Evolutionary conservation across 2,329 filamentous ascomycete genomes (phyloP), one percentile per base, ranked within the genome.

Genomic region (Leptographium galeiforme): DNA sequence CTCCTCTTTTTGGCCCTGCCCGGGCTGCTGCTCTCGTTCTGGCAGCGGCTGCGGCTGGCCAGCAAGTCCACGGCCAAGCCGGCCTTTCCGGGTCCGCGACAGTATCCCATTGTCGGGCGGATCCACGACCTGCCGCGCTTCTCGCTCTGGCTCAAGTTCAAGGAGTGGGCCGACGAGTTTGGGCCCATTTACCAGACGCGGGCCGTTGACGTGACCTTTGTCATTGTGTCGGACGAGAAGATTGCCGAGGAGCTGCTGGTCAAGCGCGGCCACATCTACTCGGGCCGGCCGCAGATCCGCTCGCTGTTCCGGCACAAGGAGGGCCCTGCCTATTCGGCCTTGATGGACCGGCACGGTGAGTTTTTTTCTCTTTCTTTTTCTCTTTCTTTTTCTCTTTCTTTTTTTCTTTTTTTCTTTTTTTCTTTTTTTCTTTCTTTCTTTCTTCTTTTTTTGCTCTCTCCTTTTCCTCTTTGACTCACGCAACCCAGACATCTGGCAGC

Each of bases 311-410:
- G 70, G 53, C 73, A 76, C 60, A 76, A 75, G 62, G 67, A 70
- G 6, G 70, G 72, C 0, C 69, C 71, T 0, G 68, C 66, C 2
- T 76, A 75, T 57, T 65, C 72, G n/a, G 73, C 73, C 6, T 61
- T 76, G 58, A 75, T 75, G 71, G 73, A 76, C 55, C 66, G 72
- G 16, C 68, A 73, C 57, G 71, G 72, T 74, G 59, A 60, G 69
- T 61, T 40, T 30, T 36, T n/a, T 3, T 43, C n/a, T 12, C 32
- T 45, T 10, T 53, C 8, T 16, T 41, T 4, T n/a, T 52, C 2
- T 40, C 13, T n/a, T 4, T n/a, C n/a, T 30, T 36, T n/a, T 3
- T 43, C n/a, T 12, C 32, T 45, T 10, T 53, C 8, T 16, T 41
- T 4, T n/a, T 52, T 8, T 40, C 13, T n/a, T 4, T n/a, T n/a